A percentile compares a stretch with the other conserved stretches of the same genome.
Conservation (phyloP, 1,284 basidiomycete species). For the Sporisorium graminicola region DNA sequence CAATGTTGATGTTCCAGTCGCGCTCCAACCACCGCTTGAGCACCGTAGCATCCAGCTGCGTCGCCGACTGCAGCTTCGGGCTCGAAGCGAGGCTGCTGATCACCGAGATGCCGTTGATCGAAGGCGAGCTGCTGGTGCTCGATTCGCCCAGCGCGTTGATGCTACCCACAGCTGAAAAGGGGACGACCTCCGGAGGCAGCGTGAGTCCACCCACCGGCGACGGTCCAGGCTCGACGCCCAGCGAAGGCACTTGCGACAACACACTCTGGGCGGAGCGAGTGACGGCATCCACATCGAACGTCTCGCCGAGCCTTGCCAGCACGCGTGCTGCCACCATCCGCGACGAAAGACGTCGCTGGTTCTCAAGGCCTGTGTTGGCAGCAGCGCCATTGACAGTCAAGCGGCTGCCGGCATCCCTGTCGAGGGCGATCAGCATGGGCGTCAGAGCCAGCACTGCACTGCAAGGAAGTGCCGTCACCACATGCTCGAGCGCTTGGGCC, state of each 20-base stretch:
- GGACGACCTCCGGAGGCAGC: constrained; percentile 45
- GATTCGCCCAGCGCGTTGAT: constrained; percentile 43
- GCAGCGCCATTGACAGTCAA: constrained; percentile 65
- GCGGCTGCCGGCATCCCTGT: constrained; percentile 73
- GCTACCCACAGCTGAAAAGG: constrained; percentile 38
- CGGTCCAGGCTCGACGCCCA: constrained; percentile 49
- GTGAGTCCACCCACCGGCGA: constrained; percentile 39
- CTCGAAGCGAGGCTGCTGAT: constrained; percentile 48
- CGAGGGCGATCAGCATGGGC: constrained; percentile 86
- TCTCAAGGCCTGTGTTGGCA: constrained; percentile 33
- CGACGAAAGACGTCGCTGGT: constrained; percentile 74
- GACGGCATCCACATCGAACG: constrained; percentile 75
- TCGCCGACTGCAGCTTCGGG: constrained; percentile 52
- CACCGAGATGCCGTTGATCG: constrained; percentile 37
- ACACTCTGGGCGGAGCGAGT: constrained; percentile 33
- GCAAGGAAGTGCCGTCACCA: constrained; percentile 80
- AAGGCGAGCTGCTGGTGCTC: constrained; percentile 35
- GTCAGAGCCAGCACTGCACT: constrained; percentile 81
- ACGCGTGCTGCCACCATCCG: constrained; percentile 77
- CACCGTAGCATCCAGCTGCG: constrained; percentile 40
- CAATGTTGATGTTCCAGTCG: constrained; percentile 63
- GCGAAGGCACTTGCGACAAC: constrained; percentile 41
- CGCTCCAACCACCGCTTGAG: constrained; percentile 61
- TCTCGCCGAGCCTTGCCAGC: constrained; percentile 79
- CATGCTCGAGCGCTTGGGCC: constrained; percentile 77